phyloP scores from a whole-genome alignment of 305 asterid species.

The Coffea humblotiana region DNA sequence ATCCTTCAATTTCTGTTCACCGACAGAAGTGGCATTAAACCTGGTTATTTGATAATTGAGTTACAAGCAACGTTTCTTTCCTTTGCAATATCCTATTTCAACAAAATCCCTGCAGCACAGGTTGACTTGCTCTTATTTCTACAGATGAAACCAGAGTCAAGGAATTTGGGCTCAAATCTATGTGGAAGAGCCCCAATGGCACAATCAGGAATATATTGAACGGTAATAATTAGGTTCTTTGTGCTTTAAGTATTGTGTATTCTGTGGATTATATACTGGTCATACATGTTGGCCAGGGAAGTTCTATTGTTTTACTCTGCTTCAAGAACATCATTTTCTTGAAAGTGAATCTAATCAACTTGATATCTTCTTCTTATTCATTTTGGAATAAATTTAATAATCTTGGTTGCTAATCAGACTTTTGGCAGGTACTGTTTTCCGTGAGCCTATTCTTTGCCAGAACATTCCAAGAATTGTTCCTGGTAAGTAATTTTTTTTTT shows the following conservation, averaged over 20 bases:
- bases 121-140: conserved; percentile 17
- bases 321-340: neutral
- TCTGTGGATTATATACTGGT: neutral
- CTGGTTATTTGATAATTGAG: neutral
- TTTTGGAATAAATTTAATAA: neutral
- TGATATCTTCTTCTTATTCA: neutral
- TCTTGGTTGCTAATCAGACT: conserved; percentile 4
- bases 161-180: conserved; percentile 75
- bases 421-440: conserved; percentile 77
- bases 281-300: neutral
- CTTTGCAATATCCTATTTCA: neutral
- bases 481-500: conserved; percentile 63
- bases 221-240: conserved; percentile 43
- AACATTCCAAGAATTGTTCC: conserved; percentile 78
- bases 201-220: conserved; percentile 83
- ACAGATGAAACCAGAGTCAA: conserved; percentile 85
- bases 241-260: neutral
- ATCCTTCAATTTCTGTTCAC: neutral
- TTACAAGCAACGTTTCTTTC: neutral
- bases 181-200: conserved; percentile 98
- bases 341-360: neutral
- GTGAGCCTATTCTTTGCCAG: conserved; percentile 80
- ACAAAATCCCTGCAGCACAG: neutral
- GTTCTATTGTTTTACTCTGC: neutral
- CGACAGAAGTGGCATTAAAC: neutral